Evolutionary conservation across 2,329 filamentous ascomycete species (phyloP).

Genomic region (Venturiaceae sp.): DNA sequence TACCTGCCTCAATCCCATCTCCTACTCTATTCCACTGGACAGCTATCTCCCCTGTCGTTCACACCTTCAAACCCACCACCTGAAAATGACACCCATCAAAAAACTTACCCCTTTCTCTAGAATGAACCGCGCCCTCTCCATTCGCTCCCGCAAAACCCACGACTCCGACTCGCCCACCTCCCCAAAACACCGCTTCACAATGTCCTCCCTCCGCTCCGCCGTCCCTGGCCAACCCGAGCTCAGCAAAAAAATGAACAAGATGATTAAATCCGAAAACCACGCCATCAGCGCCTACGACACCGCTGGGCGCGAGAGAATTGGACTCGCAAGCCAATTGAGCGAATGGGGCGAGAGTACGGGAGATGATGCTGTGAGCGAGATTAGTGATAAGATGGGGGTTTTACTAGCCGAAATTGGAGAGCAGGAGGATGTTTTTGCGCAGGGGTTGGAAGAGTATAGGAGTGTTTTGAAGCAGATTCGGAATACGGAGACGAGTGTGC

Average conservation of each 20-base stretch:
- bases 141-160: conserved; percentile 54
- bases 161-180: conserved; percentile 25
- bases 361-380: conserved; percentile 78
- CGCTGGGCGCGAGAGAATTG: conserved; percentile 73
- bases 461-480: conserved; percentile 79
- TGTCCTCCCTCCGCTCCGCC: conserved; percentile 72
- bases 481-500: conserved; percentile 91
- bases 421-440: conserved; percentile 82
- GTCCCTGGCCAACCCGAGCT: conserved; percentile 71
- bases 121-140: conserved; percentile 66
- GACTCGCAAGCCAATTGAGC: conserved; percentile 81
- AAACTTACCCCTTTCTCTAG: conserved; percentile 12
- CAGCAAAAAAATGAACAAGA: conserved; percentile 75
- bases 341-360: conserved; percentile 92
- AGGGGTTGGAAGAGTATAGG: conserved; percentile 78
- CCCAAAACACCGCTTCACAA: conserved; percentile 63
- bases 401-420: conserved; percentile 87
- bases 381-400: conserved; percentile 93
- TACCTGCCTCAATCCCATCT: neutral
- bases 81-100: neutral
- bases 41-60: too few species aligned
- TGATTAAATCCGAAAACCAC: conserved; percentile 93
- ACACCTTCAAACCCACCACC: neutral
- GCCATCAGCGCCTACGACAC: conserved; percentile 76
- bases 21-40: too few species aligned